Conservation (phyloP, 768 basidiomycete genomes). For the Kwoniella sp. region DNA sequence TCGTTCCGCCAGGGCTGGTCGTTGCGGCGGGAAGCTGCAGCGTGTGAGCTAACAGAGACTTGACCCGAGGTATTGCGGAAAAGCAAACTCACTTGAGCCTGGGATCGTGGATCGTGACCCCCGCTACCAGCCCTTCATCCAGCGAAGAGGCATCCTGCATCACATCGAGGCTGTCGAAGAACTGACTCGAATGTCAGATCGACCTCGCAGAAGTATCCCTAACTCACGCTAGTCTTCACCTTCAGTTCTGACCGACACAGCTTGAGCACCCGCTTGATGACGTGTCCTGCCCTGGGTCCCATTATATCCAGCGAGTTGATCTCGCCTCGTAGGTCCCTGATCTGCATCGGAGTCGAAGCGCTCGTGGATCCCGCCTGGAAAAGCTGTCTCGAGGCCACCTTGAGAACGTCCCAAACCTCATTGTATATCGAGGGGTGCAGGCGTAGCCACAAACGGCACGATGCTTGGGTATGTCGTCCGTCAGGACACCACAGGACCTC, state of each 20-base stretch:
- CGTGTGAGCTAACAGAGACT: too few species aligned
- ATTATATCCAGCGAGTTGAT: conserved; percentile 82
- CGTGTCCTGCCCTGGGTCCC: conserved; percentile 75
- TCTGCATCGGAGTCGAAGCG: conserved; percentile 54
- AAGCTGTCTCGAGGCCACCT: conserved; percentile 55
- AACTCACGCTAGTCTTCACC: conserved; percentile 9
- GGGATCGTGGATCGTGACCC: conserved; percentile 78
- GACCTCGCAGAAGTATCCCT: background rate
- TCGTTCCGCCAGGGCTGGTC: conserved; percentile 57
- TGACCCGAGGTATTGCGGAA: background rate
- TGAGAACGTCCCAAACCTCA: conserved; percentile 57
- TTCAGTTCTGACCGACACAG: conserved; percentile 34
- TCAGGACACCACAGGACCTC: conserved; percentile 69
- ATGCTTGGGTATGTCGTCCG: conserved; percentile 2
- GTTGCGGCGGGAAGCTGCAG: conserved; percentile 74
- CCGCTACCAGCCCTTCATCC: conserved; percentile 70
- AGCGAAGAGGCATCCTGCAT: conserved; percentile 65
- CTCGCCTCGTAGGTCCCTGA: conserved; percentile 66
- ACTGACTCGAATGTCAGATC: conserved; percentile 52
- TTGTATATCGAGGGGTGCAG: conserved; percentile 71
- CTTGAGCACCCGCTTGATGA: conserved; percentile 54
- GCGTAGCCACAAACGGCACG: conserved; percentile 61
- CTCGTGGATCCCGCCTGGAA: conserved; percentile 40
- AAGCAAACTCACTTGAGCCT: conserved; percentile 63
- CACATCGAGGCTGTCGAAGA: conserved; percentile 63